Evolutionary conservation across 768 basidiomycete species (phyloP).

Genomic region (Mycena venus): DNA sequence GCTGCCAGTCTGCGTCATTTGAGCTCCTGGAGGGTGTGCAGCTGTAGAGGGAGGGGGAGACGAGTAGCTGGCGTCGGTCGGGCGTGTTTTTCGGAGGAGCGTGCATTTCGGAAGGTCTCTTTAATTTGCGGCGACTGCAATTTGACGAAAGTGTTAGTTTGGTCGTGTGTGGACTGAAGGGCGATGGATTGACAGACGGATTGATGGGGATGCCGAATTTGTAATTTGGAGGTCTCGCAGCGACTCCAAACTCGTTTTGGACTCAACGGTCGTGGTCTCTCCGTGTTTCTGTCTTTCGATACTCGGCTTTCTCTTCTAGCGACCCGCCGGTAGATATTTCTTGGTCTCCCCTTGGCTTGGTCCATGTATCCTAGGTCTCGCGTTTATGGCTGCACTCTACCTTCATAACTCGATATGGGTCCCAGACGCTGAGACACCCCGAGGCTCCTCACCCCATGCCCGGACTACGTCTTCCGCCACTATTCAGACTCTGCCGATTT

Average conservation of each 20-base stretch:
- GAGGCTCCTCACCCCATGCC: slow-evolving; percentile 52
- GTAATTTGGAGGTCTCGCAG: background rate
- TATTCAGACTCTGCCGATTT: slow-evolving; percentile 37
- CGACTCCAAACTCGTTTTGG: background rate
- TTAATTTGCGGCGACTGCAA: background rate
- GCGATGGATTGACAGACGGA: background rate
- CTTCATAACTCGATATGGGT: slow-evolving; percentile 68
- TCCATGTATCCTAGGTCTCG: slow-evolving; percentile 31
- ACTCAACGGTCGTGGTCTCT: background rate
- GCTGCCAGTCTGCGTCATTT: too few relatives aligned
- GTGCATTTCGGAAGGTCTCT: slow-evolving; percentile 2
- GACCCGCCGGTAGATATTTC: background rate
- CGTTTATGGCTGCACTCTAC: slow-evolving; percentile 69
- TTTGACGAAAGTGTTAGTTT: background rate
- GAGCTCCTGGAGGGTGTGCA: background rate
- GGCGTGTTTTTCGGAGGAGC: background rate
- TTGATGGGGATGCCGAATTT: background rate
- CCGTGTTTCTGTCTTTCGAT: background rate
- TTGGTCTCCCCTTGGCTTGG: slow-evolving; percentile 18
- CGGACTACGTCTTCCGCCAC: slow-evolving; percentile 54
- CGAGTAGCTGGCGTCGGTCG: background rate
- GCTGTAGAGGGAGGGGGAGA: background rate
- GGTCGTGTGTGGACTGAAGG: background rate
- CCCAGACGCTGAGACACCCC: slow-evolving; percentile 45
- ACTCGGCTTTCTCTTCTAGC: background rate